Evolutionary conservation across 1,284 basidiomycete genomes (phyloP).

Genomic region (Ustilago nuda): DNA sequence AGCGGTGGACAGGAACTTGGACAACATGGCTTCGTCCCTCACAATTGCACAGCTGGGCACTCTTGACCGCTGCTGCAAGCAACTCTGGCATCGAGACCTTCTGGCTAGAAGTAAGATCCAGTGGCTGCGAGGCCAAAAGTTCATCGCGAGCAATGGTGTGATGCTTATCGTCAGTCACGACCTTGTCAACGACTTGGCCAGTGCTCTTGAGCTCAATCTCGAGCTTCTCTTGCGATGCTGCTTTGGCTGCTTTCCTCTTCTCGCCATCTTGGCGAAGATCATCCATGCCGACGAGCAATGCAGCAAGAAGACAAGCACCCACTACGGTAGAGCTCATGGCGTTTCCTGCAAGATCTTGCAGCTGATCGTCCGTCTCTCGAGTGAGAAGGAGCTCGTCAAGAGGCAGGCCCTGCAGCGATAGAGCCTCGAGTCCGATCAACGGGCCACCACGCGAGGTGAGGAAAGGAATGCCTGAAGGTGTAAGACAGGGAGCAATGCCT

Average conservation of each 20-base stretch:
- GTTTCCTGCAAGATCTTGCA: conserved; percentile 93
- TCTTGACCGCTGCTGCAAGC: conserved; percentile 77
- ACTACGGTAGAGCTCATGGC: conserved; percentile 97
- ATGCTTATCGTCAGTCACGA: conserved; percentile 69
- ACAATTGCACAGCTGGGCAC: conserved; percentile 84
- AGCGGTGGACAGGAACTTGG: conserved; percentile 75
- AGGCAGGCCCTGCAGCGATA: conserved; percentile 92
- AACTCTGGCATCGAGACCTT: conserved; percentile 71
- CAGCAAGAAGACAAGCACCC: conserved; percentile 86
- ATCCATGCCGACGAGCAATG: conserved; percentile 72
- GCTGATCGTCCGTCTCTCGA: conserved; percentile 90
- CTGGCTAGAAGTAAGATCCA: conserved; percentile 45
- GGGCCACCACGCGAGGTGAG: conserved; percentile 96
- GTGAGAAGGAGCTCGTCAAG: conserved; percentile 91
- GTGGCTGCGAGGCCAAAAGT: conserved; percentile 27
- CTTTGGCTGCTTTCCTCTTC: conserved; percentile 22
- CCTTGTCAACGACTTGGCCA: conserved; percentile 70
- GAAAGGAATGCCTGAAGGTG: conserved; percentile 95
- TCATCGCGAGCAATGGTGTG: conserved; percentile 72
- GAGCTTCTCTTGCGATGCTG: conserved; percentile 74
- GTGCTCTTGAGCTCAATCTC: conserved; percentile 73
- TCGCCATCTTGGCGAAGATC: conserved; percentile 42
- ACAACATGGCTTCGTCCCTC: conserved; percentile 84
- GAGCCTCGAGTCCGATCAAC: conserved; percentile 89
- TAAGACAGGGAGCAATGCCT: conserved; percentile 90